Conservation (phyloP, 1,139 yeast species). For the Saccharomyces hybrid region DNA sequence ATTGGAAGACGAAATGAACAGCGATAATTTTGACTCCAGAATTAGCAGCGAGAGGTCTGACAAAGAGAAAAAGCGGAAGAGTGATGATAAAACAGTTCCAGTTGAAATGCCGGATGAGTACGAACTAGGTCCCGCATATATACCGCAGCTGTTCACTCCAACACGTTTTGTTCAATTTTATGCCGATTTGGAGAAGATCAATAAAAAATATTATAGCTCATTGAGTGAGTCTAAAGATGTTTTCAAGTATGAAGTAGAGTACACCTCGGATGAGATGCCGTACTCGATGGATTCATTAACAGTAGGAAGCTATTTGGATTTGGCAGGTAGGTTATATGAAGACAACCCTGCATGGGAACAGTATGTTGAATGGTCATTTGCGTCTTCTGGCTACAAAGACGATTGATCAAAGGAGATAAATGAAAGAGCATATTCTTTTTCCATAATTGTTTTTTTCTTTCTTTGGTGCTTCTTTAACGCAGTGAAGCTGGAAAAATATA, state of each 20-base stretch:
- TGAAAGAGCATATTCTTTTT: not conserved
- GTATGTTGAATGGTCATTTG: constrained; percentile 48
- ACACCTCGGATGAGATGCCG: constrained; percentile 53
- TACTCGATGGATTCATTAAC: constrained; percentile 47
- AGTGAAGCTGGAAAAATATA: not conserved
- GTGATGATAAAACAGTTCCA: constrained; percentile 59
- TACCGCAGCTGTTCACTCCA: constrained; percentile 65
- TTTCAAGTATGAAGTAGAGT: constrained; percentile 58
- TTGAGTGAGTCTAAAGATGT: constrained; percentile 30
- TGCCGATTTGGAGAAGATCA: constrained; percentile 49
- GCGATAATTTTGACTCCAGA: constrained; percentile 8
- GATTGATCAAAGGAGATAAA: not conserved
- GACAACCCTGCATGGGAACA: constrained; percentile 31
- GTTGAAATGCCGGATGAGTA: constrained; percentile 47
- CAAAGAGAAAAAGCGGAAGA: constrained; percentile 26
- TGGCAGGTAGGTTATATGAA: constrained; percentile 47
- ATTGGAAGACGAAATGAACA: constrained; percentile 17
- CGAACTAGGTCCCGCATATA: constrained; percentile 68
- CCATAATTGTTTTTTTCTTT: not conserved
- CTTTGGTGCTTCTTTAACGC: not conserved
- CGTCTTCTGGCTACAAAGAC: constrained; percentile 56
- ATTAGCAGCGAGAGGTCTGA: constrained; percentile 9
- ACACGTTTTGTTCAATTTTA: constrained; percentile 63
- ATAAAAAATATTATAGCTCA: constrained; percentile 33
- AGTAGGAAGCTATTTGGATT: constrained; percentile 51